Base-by-base conservation (phyloP, 345 rosid species). In the Euclidium syriacum region DNA sequence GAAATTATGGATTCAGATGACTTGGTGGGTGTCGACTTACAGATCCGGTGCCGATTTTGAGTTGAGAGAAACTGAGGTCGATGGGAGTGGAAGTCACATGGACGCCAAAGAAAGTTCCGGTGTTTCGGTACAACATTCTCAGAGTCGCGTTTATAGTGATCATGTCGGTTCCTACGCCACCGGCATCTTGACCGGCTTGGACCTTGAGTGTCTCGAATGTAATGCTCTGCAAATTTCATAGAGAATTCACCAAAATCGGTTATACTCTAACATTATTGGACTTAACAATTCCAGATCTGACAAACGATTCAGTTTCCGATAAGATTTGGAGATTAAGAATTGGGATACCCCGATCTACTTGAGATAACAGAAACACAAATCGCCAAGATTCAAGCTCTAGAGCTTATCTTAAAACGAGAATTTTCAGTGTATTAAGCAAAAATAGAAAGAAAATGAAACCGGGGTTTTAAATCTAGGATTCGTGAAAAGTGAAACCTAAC, bases 81-180 rank as follows among this genome's bases (percentile, higher is more conserved):
- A 86, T 35, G 3, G 95, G 90, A 42, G 90, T 65, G 10, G 99
- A 74, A 15, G 90, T 73, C 14, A 90, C 99, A 58, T 90, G 97
- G 32, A 87, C 91, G 7, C 99, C 99, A 25, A 94, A 94, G 71
- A 94, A 94, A 8, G 97, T 87, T 64, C 97, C 99, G 0, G 83
- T 85, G 83, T 90, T 94, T 0, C 88, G 76, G 58, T 94, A 94
- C 40, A 76, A 55, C 83, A 94, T 73, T 65, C 78, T 87, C 36
- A 85, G 63, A 1, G 95, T 90, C 4, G 99, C 87, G 39, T 90
- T 90, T 67, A 86, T 78, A 0, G 85, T 73, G 75, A 94, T 84
- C 99, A 90, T 90, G 46, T 83, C 96, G 4, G 99, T 94, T 23
- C 95, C 81, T 20, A 94, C 96, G 17, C 97, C 99, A 4, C 85